Evolutionary conservation across 768 basidiomycete species (phyloP).

Genomic region (Leccinum variicolor): DNA sequence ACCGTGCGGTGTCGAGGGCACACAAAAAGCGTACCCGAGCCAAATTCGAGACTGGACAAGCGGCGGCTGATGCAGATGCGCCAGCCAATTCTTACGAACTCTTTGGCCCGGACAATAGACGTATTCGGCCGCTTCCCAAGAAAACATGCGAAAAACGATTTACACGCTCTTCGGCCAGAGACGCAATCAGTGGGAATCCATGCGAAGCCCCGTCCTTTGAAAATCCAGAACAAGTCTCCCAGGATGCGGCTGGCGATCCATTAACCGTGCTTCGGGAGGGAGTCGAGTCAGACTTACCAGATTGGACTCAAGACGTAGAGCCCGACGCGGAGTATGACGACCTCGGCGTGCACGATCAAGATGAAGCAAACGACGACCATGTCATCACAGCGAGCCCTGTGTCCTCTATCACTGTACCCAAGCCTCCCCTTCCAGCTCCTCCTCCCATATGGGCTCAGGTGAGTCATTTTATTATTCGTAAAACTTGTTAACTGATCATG

Average conservation of each 20-base stretch:
- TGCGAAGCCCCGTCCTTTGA: conserved; percentile 7
- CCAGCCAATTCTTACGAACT: conserved; percentile 2
- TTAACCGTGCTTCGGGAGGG: conserved; percentile 6
- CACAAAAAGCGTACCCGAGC: conserved; percentile 18
- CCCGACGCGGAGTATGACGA: conserved; percentile 14
- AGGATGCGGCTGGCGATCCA: conserved; percentile 17
- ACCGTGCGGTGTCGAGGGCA: neutral
- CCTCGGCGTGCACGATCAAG: conserved; percentile 3
- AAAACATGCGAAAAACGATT: conserved; percentile 6
- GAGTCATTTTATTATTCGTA: conserved; percentile 7
- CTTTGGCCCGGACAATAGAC: conserved; percentile 18
- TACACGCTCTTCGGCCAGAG: neutral
- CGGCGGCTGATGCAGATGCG: neutral
- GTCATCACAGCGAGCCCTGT: conserved; percentile 4
- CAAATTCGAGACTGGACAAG: conserved; percentile 14
- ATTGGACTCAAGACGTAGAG: conserved; percentile 27
- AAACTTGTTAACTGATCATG: conserved; percentile 1
- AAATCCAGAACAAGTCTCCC: conserved; percentile 16
- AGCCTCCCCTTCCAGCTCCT: conserved; percentile 21
- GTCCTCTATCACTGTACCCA: conserved; percentile 2
- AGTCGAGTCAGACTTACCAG: conserved; percentile 4
- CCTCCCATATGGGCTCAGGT: conserved; percentile 49
- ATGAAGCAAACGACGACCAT: conserved; percentile 12
- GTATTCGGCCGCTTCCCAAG: conserved; percentile 21
- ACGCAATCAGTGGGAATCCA: neutral